Conservation (phyloP, 257 asterid genomes). For the Lavandula angustifolia region DNA sequence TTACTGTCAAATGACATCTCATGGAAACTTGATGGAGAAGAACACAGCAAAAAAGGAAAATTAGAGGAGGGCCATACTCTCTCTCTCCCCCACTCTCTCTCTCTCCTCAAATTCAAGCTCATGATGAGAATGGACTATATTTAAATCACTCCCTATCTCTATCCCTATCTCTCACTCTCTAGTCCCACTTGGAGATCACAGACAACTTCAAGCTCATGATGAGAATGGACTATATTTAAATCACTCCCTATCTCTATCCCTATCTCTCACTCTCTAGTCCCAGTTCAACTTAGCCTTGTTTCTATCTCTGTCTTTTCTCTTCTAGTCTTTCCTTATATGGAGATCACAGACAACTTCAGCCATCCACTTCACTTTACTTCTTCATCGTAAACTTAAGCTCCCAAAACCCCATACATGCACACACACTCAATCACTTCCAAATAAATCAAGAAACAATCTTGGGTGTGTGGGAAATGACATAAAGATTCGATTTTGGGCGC, state of each 20-base stretch:
- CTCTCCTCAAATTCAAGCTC: constrained; percentile 5
- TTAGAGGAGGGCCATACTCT: neutral
- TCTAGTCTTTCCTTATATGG: constrained; percentile 29
- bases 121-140: neutral
- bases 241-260: neutral
- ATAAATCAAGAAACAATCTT: neutral
- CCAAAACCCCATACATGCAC: neutral
- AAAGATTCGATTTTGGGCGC: constrained; percentile 16
- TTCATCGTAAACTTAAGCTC: constrained; percentile 12
- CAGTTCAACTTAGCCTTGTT: constrained; percentile 7
- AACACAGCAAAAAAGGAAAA: no score
- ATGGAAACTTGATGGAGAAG: no score
- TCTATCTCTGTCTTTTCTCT: constrained; percentile 16
- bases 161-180: constrained; percentile 1
- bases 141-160: neutral
- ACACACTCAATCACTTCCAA: neutral
- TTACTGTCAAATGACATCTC: constrained; percentile 25
- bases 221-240: neutral
- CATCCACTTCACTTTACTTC: constrained; percentile 27
- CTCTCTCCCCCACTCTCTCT: constrained; percentile 8
- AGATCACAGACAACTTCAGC: constrained; percentile 27
- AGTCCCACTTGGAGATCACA: no score
- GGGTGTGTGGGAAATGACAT: constrained; percentile 19
- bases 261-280: constrained; percentile 9
- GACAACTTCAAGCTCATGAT: neutral